Base-by-base conservation (phyloP, 352 stramenopile genomes). In the Phytopythium cucurbitacearum region DNA sequence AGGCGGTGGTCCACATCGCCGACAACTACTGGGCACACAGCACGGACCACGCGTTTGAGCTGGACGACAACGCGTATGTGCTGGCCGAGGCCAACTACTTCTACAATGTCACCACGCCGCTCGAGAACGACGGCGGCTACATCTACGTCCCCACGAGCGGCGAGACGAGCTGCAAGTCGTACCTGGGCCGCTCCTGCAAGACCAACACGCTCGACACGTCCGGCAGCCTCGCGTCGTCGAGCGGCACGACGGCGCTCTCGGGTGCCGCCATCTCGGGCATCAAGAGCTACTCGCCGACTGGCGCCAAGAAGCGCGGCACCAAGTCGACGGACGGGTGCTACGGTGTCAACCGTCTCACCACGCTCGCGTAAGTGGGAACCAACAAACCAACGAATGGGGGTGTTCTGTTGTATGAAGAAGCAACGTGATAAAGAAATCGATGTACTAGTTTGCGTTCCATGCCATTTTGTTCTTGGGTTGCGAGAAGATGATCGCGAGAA, bases 11-110 rank as follows among this genome's bases (percentile, higher is more conserved):
- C 0, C 67, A 76, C 42, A 51, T 68, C 0, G 69, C 54, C 37
- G 77, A 77, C 59, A 80, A 80, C 65, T 73, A 71, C 53, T 79
- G 67, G 63, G 57, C 33, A 38, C 57, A 73, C 59, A 79, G 69
- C 57, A 64, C 66, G 33, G 64, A 66, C 16, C 57, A 66, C 47
- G 67, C 62, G 44, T 80, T 75, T 32, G 63, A 76, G n/a, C 52
- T 76, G 16, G 51, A 52, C 11, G 51, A 65, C 37, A 62, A 65
- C 13, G 59, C 59, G 6, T 69, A 64, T 40, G 68, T 76, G 47
- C 57, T 81, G 4, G 45, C 64, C 10, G 70, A 80, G 35, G 70
- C 60, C 9, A 82, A 80, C 55, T 78, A 68, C 65, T 75, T 79
- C 49, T 66, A 75, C 48, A 56, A 67, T 43, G 73, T 59, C 8